Base-by-base conservation (phyloP, 768 basidiomycete genomes). In the Dioszegia aurantiaca region DNA sequence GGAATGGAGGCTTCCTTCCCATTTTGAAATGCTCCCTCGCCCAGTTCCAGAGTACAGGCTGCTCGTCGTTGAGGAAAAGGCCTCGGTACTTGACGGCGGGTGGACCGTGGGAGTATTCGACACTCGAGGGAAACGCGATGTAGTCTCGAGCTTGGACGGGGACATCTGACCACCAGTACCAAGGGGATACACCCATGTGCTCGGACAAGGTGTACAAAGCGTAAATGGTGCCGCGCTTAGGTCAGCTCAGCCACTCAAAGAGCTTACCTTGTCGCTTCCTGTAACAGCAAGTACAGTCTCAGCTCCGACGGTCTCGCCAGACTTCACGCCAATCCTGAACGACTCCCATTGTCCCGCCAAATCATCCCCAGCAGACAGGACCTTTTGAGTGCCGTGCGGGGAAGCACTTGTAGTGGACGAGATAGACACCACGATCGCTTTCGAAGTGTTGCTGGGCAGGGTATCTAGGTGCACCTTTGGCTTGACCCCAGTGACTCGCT, bases 11-110 rank as follows among this genome's bases (percentile, higher is more conserved):
- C 0, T 81, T 80, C 4, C 82, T 82, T 5, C 84, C 83, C 1
- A 83, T 83, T 58, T 86, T 85, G 17, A 83, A 87, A 63, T 84
- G 84, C 61, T 83, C 83, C 62, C 80, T 77, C 14, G 85, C 87
- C 87, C 87, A 89, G 62, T 82, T 83, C 62, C 84, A 83, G 41
- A 87, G 70, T 26, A 83, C 83, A 6, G 87, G 87, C 67, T 87
- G 85, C 70, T 89, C 87, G 64, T 89, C 87, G 70, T 89, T 89
- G 59, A 89, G 74, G 79, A 89, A 76, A 39, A 87, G 82, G 16
- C 84, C 87, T 30, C 87, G 82, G 64, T 85, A 87, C 67, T 86
- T 83, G 55, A 88, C 85, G 11, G 83, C 83, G 2, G 87, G 86
- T 17, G 80, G 68, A 39, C 84, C 86, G 73, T 87, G 86, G 6